Conservation (phyloP, 2,329 filamentous ascomycete genomes). For the Pseudogymnoascus sp. region DNA sequence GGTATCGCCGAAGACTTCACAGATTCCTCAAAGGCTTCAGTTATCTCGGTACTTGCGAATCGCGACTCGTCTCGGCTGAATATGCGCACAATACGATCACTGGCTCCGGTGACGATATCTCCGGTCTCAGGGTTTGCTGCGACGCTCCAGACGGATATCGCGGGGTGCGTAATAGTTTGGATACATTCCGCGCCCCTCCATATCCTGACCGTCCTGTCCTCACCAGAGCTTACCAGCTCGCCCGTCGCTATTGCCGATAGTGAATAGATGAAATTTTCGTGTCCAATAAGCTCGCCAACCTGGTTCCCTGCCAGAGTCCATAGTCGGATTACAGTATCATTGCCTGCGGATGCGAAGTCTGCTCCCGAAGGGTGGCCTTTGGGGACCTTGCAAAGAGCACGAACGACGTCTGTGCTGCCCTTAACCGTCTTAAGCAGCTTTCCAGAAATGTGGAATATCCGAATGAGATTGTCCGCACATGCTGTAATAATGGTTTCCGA, state of each 20-base stretch:
- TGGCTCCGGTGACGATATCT: slow-evolving; percentile 90
- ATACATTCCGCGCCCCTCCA: slow-evolving; percentile 80
- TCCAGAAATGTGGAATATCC: slow-evolving; percentile 65
- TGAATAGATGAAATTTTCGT: slow-evolving; percentile 93
- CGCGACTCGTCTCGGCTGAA: slow-evolving; percentile 70
- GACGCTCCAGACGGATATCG: slow-evolving; percentile 92
- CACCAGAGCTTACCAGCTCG: slow-evolving; percentile 82
- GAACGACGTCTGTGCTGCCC: slow-evolving; percentile 73
- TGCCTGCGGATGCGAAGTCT: slow-evolving; percentile 90
- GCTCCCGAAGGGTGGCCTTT: slow-evolving; percentile 69
- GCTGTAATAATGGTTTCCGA: slow-evolving; percentile 78
- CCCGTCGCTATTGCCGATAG: slow-evolving; percentile 71
- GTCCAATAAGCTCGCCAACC: slow-evolving; percentile 72
- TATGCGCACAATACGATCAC: slow-evolving; percentile 76
- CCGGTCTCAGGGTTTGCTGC: slow-evolving; percentile 75
- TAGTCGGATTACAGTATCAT: slow-evolving; percentile 80
- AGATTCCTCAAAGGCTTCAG: slow-evolving; percentile 71
- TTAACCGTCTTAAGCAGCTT: slow-evolving; percentile 58
- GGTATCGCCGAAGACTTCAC: slow-evolving; percentile 81
- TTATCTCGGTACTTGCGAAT: slow-evolving; percentile 58
- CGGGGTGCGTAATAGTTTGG: slow-evolving; percentile 94
- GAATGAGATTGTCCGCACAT: slow-evolving; percentile 83
- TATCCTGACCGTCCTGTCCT: slow-evolving; percentile 86
- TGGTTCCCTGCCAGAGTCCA: slow-evolving; percentile 77
- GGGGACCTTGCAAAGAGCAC: slow-evolving; percentile 80